A percentile compares a stretch with the other conserved stretches of the same genome.
phyloP scores from a whole-genome alignment of 345 rosid genomes.

The Eucalyptus sideroxylon region DNA sequence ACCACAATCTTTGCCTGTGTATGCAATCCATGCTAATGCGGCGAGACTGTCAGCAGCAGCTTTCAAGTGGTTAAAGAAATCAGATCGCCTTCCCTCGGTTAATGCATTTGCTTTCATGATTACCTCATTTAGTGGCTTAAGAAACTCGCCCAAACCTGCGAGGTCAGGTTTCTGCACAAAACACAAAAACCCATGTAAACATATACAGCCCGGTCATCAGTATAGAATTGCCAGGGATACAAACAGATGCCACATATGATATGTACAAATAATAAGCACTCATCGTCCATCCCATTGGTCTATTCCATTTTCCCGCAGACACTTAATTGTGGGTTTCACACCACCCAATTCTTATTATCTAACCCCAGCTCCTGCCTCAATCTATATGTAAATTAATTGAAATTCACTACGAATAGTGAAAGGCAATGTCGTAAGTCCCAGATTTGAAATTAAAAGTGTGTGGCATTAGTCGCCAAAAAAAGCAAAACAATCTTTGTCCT shows the following conservation, averaged over 20 bases:
- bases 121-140: constrained; percentile 77
- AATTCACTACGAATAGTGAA: background rate
- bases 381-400: background rate
- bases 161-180: constrained; percentile 55
- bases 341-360: background rate
- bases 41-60: constrained; percentile 68
- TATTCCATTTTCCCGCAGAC: background rate
- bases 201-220: background rate
- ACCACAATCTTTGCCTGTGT: constrained; percentile 91
- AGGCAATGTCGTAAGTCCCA: background rate
- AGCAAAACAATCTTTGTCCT: background rate
- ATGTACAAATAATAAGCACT: background rate
- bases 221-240: background rate
- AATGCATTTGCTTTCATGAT: constrained; percentile 61
- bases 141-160: constrained; percentile 64
- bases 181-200: background rate
- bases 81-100: constrained; percentile 80
- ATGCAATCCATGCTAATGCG: constrained; percentile 95
- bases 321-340: background rate
- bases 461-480: background rate
- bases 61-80: constrained; percentile 85
- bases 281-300: background rate
- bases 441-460: background rate
- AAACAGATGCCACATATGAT: background rate
- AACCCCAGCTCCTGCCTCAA: background rate